These are phyloP conservation scores for Ophiocordyceps sinensis DNA, from an alignment of 2,329 filamentous ascomycete genomes.

Conservation along the genomic window DNA sequence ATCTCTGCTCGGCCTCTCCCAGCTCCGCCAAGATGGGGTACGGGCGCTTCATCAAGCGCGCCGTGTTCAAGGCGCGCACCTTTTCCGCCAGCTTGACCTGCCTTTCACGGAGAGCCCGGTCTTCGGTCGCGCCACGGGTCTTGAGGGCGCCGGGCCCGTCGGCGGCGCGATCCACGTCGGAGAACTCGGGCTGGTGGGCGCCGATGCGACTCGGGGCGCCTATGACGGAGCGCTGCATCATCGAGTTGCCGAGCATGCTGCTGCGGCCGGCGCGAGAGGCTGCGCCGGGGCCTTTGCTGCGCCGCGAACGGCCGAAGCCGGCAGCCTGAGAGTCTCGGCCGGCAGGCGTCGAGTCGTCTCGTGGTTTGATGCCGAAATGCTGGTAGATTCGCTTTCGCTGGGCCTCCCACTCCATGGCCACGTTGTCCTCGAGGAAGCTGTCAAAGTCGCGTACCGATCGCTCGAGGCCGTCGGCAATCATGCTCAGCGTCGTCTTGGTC, in stretches of 20 bases:
- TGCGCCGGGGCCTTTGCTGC: conserved; percentile 31
- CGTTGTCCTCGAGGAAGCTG: conserved; percentile 82
- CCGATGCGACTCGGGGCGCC: conserved; percentile 60
- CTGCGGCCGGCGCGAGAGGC: conserved; percentile 40
- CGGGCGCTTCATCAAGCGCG: conserved; percentile 48
- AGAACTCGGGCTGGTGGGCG: conserved; percentile 48
- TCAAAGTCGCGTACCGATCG: conserved; percentile 87
- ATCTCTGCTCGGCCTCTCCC: conserved; percentile 54
- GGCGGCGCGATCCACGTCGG: conserved; percentile 49
- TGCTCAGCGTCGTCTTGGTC: conserved; percentile 77
- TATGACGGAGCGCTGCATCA: conserved; percentile 72
- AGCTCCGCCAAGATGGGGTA: conserved; percentile 69
- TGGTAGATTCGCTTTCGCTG: conserved; percentile 89
- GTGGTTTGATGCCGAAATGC: conserved; percentile 75
- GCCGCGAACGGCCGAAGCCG: conserved; percentile 45
- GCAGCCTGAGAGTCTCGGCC: conserved; percentile 36
- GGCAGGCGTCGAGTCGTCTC: conserved; percentile 28
- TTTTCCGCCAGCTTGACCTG: conserved; percentile 69
- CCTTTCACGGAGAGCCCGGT: conserved; percentile 69
- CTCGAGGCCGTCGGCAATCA: conserved; percentile 83
- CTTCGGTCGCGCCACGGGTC: conserved; percentile 40
- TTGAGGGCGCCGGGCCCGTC: conserved; percentile 28
- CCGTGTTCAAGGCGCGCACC: conserved; percentile 63
- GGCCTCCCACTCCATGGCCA: conserved; percentile 90
- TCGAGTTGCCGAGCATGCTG: conserved; percentile 41